Evolutionary conservation across 2,329 filamentous ascomycete species (phyloP).

Genomic region (Coniochaeta sp.): DNA sequence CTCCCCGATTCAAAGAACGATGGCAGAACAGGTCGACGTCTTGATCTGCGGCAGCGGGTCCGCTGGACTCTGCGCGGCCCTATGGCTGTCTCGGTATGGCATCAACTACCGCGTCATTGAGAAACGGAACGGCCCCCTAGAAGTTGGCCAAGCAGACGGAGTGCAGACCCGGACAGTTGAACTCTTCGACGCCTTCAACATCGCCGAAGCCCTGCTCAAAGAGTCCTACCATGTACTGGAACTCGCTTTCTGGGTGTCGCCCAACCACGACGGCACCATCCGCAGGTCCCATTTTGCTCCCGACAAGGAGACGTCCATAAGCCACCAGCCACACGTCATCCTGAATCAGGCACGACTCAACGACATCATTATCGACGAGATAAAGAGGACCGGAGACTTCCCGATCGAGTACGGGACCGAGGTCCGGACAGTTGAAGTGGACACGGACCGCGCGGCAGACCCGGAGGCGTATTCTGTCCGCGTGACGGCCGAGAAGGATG

Average conservation of each 20-base stretch:
- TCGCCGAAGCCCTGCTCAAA: slow-evolving; percentile 44
- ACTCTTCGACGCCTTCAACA: slow-evolving; percentile 52
- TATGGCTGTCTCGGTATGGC: slow-evolving; percentile 53
- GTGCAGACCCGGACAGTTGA: slow-evolving; percentile 55
- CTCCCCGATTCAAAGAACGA: too few relatives aligned
- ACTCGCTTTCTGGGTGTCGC: slow-evolving; percentile 46
- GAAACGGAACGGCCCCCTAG: slow-evolving; percentile 43
- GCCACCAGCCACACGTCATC: slow-evolving; percentile 48
- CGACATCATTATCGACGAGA: slow-evolving; percentile 43
- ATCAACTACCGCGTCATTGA: slow-evolving; percentile 52
- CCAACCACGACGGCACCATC: slow-evolving; percentile 25
- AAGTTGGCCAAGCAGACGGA: slow-evolving; percentile 56
- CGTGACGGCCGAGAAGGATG: slow-evolving; percentile 33
- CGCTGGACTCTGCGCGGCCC: slow-evolving; percentile 52
- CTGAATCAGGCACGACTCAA: slow-evolving; percentile 50
- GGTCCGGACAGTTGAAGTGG: slow-evolving; percentile 42
- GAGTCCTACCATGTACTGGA: slow-evolving; percentile 53
- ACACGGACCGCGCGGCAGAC: slow-evolving; percentile 28
- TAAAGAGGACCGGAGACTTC: slow-evolving; percentile 30
- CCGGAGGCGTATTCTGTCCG: slow-evolving; percentile 33
- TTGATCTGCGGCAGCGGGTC: slow-evolving; percentile 56
- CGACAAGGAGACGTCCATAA: slow-evolving; percentile 46
- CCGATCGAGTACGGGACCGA: slow-evolving; percentile 48
- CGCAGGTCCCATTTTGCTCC: slow-evolving; percentile 37
- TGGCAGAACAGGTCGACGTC: slow-evolving; percentile 34